Evolutionary conservation across 164 flowering plant species (phyloP).

Genomic region (Saururus chinensis): DNA sequence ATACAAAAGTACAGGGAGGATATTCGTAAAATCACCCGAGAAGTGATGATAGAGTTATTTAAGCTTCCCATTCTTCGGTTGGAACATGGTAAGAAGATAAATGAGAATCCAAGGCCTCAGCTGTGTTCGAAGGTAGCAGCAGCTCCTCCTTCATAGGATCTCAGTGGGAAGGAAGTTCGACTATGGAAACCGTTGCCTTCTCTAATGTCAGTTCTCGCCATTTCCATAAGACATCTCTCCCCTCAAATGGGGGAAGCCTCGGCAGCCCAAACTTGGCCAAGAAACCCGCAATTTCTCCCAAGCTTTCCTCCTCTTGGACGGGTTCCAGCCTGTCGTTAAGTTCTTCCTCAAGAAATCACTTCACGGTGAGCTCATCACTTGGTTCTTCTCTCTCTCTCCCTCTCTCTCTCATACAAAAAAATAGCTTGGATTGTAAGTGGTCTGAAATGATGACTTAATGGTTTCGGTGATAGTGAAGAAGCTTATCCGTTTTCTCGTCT

Average conservation of each 20-base stretch:
- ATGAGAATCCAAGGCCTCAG: too few species aligned
- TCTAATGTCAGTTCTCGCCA: constrained; percentile 52
- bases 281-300: constrained; percentile 3
- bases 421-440: too few species aligned
- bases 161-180: not conserved
- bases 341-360: constrained; percentile 27
- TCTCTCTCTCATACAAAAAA: too few species aligned
- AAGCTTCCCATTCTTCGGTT: too few species aligned
- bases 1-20: too few species aligned
- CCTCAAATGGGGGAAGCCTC: constrained; percentile 4
- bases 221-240: constrained; percentile 15
- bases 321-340: constrained; percentile 23
- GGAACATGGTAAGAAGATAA: too few species aligned
- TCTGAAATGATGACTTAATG: too few species aligned
- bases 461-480: not conserved
- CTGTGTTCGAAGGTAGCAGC: too few species aligned
- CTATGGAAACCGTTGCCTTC: constrained; percentile 9
- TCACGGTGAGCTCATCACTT: constrained; percentile 27
- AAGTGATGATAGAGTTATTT: too few species aligned
- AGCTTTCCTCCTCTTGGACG: constrained; percentile 26
- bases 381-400: too few species aligned
- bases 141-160: too few species aligned
- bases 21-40: too few species aligned
- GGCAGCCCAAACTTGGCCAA: constrained; percentile 3
- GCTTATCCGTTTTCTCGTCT: not conserved